Base-by-base conservation (phyloP, 1,284 basidiomycete genomes). In the Xerocomus amazonicus region DNA sequence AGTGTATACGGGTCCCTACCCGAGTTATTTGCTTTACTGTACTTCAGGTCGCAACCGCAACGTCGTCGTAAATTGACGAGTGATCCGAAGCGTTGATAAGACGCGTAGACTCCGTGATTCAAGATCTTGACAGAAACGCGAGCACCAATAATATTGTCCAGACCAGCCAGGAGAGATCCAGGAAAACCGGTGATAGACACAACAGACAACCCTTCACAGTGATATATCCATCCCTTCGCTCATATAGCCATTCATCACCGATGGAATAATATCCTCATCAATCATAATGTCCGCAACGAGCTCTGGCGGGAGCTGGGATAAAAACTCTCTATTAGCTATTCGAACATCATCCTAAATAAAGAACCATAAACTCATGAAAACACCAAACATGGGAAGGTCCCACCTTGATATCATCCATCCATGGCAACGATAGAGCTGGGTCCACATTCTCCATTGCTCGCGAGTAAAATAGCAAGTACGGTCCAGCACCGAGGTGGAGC, bases 401-500 rank as follows among this genome's bases (percentile, higher is more conserved):
- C 31, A 75, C 74, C 63, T 74, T 73, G 52, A 76, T 53, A 32
- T 60, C 56, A n/a, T 68, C 66, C 29, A 73, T 74, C 75, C 75
- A 76, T 4, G 65, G 61, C 4, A 68, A 47, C 57, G 66, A 67
- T 0, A 53, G 42, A 2, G 58, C 29, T 0, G 54, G 39, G 6
- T 29, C 51, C 1, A 54, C 53, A 2, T 61, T 60, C 26, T 76
- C 73, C 6, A 74, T 47, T 19, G 73, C 71, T 14, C 77, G 76
- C 52, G 82, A 85, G 66, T 90, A 90, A 33, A 90, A 65, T 19
- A 90, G 69, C 57, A 89, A 67, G 65, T 84, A 88, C 0, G 88
- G 86, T 0, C 88, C 87, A 10, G 85, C 83, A 14, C 79, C 76
- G 7, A 89, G 74, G 59, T 88, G 86, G 17, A 89, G 66, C 0